Evolutionary conservation across 495 filamentous ascomycete species (phyloP).

Genomic region (Aspergillus bridgeri): DNA sequence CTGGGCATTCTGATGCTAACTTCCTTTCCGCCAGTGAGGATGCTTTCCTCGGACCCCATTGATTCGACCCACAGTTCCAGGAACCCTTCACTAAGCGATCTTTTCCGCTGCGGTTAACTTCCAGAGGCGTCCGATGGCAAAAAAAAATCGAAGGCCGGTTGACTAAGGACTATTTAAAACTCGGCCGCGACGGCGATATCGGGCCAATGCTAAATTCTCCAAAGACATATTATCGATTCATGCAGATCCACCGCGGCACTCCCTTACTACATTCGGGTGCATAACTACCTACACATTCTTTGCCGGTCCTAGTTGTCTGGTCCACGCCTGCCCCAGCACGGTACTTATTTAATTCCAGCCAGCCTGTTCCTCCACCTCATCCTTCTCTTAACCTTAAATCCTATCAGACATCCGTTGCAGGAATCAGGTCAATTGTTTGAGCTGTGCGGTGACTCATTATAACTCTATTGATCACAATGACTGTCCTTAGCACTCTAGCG

Average conservation of each 20-base stretch:
- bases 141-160: background rate
- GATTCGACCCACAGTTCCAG: constrained; percentile 13
- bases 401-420: background rate
- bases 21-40: constrained; percentile 1
- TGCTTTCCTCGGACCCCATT: background rate
- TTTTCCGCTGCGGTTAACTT: background rate
- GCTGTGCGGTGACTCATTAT: background rate
- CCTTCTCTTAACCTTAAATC: background rate
- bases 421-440: background rate
- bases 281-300: background rate
- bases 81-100: constrained; percentile 12
- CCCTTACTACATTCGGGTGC: background rate
- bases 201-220: constrained; percentile 9
- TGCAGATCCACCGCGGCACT: constrained; percentile 3
- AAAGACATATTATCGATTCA: constrained; percentile 7
- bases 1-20: background rate
- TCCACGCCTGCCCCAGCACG: background rate
- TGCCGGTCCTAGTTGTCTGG: background rate
- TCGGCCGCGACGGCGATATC: constrained; percentile 20
- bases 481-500: constrained; percentile 30
- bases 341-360: background rate
- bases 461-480: constrained; percentile 25
- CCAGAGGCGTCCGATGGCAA: constrained; percentile 3
- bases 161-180: background rate
- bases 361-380: background rate